phyloP scores from a whole-genome alignment of 371 early-diverging fungal species.

The Encephalitozoon intestinalis region DNA sequence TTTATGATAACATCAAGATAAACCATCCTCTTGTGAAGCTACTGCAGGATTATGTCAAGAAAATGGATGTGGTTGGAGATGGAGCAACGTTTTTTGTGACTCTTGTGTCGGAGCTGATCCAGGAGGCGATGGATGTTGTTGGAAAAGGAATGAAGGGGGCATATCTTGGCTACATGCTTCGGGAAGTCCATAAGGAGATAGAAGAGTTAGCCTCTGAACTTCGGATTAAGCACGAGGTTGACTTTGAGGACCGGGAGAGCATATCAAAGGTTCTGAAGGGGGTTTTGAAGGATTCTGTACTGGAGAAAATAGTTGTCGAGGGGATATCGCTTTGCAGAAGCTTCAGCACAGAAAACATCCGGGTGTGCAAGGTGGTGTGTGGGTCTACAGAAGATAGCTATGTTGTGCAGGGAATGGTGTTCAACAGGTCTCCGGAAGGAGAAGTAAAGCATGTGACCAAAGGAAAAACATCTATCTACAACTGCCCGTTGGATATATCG shows the following conservation, averaged over 20 bases:
- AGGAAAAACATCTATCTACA: constrained; percentile 79
- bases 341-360: constrained; percentile 54
- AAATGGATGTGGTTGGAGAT: constrained; percentile 52
- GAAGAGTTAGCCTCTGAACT: background rate
- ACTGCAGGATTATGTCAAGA: constrained; percentile 50
- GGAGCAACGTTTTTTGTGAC: constrained; percentile 53
- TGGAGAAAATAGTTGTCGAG: constrained; percentile 36
- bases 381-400: constrained; percentile 78
- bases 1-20: constrained; percentile 51
- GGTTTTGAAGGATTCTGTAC: constrained; percentile 36
- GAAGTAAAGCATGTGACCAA: constrained; percentile 49
- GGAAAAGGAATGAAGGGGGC: constrained; percentile 52
- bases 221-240: background rate
- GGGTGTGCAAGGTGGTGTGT: constrained; percentile 74
- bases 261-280: constrained; percentile 13
- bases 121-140: constrained; percentile 32
- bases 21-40: constrained; percentile 58
- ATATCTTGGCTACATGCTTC: constrained; percentile 29
- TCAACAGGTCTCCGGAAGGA: constrained; percentile 80
- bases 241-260: background rate
- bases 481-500: constrained; percentile 82
- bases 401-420: constrained; percentile 91
- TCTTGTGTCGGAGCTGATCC: constrained; percentile 44
- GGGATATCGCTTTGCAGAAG: constrained; percentile 27
- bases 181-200: constrained; percentile 33